phyloP scores from a whole-genome alignment of 495 filamentous ascomycete genomes.

The Neohortaea acidophila region DNA sequence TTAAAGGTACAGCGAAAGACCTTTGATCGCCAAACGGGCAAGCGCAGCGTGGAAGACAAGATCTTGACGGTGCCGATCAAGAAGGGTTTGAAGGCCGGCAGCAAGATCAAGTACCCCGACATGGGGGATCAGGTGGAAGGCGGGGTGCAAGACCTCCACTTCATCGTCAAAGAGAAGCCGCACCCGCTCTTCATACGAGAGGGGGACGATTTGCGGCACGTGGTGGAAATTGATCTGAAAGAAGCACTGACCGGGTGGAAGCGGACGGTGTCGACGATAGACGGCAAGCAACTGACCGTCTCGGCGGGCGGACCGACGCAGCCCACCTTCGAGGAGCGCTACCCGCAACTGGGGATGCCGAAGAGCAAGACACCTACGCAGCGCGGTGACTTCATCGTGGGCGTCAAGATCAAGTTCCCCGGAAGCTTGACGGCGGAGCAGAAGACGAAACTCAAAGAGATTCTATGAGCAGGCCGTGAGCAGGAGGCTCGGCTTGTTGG shows the following conservation, averaged over 20 bases:
- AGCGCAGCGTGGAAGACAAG: slow-evolving; percentile 70
- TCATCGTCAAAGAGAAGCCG: slow-evolving; percentile 83
- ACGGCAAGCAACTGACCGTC: slow-evolving; percentile 66
- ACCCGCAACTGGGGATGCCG: slow-evolving; percentile 77
- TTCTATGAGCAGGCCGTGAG: no score
- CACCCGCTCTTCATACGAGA: slow-evolving; percentile 70
- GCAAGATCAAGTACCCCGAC: slow-evolving; percentile 93
- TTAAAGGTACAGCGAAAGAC: slow-evolving; percentile 95
- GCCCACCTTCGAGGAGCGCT: slow-evolving; percentile 65
- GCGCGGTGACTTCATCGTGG: slow-evolving; percentile 78
- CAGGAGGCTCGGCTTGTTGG: no score
- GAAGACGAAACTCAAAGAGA: slow-evolving; percentile 63
- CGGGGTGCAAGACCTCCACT: slow-evolving; percentile 89
- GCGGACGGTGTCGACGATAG: slow-evolving; percentile 81
- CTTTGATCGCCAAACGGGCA: slow-evolving; percentile 64
- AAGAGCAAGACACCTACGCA: slow-evolving; percentile 71
- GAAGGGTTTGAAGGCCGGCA: slow-evolving; percentile 83
- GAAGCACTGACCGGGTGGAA: slow-evolving; percentile 95
- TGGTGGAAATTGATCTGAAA: slow-evolving; percentile 71
- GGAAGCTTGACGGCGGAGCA: slow-evolving; percentile 54
- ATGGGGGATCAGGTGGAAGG: slow-evolving; percentile 96
- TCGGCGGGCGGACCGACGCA: slow-evolving; percentile 67
- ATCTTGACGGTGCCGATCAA: slow-evolving; percentile 89
- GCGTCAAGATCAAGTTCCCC: slow-evolving; percentile 82
- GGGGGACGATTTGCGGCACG: slow-evolving; percentile 67